These are phyloP conservation scores for Fistulifera pelliculosa DNA, from an alignment of 108 stramenopile species.

Conservation along the genomic window DNA sequence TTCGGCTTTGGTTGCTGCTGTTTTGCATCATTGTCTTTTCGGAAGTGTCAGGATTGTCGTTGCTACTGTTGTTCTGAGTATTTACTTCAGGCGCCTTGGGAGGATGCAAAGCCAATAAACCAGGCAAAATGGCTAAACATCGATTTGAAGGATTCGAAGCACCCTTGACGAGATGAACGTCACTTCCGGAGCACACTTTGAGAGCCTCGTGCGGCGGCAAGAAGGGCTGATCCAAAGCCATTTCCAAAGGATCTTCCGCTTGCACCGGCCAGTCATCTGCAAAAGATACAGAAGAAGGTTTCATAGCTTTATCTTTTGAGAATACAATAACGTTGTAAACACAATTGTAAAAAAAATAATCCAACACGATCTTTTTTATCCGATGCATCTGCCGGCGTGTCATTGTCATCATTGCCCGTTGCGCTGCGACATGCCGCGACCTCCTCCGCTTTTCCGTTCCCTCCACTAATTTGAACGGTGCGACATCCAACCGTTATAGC, in stretches of 20 bases:
- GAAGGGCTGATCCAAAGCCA: not conserved
- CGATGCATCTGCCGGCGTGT: too few species aligned
- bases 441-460: too few species aligned
- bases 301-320: too few species aligned
- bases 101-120: not conserved
- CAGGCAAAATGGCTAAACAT: slow-evolving; percentile 9
- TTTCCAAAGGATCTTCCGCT: not conserved
- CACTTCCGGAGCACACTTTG: slow-evolving; percentile 6
- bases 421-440: too few species aligned
- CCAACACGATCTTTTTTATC: too few species aligned
- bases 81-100: not conserved
- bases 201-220: slow-evolving; percentile 1
- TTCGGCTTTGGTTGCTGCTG: not conserved
- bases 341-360: too few species aligned
- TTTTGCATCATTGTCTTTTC: not conserved
- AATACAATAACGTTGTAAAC: too few species aligned
- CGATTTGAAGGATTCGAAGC: slow-evolving; percentile 5
- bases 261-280: slow-evolving; percentile 1
- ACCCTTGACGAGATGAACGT: slow-evolving; percentile 6
- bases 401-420: too few species aligned
- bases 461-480: too few species aligned
- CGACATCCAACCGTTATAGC: too few species aligned
- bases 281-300: not conserved
- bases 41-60: not conserved
- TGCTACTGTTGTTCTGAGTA: not conserved